Percentiles rank a stretch among this genome's conserved stretches.
Evolutionary conservation across 2,329 filamentous ascomycete species (phyloP).

Genomic region (Tolypocladium album): DNA sequence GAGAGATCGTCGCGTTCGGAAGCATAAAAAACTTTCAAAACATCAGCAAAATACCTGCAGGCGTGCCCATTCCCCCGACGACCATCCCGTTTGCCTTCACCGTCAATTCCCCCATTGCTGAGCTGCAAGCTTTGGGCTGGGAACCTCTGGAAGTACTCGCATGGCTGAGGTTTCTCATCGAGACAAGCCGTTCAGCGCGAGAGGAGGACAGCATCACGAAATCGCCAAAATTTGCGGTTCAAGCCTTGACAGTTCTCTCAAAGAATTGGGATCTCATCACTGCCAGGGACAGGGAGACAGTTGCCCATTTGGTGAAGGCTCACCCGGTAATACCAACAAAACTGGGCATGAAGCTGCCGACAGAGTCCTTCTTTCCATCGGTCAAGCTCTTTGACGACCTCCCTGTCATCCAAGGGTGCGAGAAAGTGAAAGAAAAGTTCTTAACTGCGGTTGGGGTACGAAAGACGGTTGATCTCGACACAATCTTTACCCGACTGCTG

Average conservation of each 20-base stretch:
- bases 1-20: conserved; percentile 66
- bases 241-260: conserved; percentile 69
- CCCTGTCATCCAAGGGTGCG: conserved; percentile 65
- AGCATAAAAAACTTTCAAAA: conserved; percentile 67
- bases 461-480: conserved; percentile 89
- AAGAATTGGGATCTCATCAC: conserved; percentile 84
- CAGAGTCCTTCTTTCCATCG: conserved; percentile 83
- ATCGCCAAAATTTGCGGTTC: conserved; percentile 62
- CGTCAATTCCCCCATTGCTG: conserved; percentile 50
- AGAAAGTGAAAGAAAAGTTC: conserved; percentile 84
- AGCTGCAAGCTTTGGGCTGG: conserved; percentile 80
- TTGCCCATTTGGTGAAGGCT: conserved; percentile 53
- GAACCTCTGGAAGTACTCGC: conserved; percentile 70
- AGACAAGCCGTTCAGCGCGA: conserved; percentile 47
- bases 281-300: conserved; percentile 50
- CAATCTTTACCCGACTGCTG: conserved; percentile 82
- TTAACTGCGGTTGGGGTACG: conserved; percentile 74
- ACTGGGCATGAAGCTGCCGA: conserved; percentile 74
- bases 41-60: conserved; percentile 68
- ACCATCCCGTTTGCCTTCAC: conserved; percentile 84
- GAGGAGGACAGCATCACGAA: conserved; percentile 60
- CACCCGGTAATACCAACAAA: conserved; percentile 82
- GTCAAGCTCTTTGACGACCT: conserved; percentile 94
- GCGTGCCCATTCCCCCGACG: conserved; percentile 66
- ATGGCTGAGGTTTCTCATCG: conserved; percentile 77